Base-by-base conservation (phyloP, 331 rosid species). In the Erythrophleum ivorense region DNA sequence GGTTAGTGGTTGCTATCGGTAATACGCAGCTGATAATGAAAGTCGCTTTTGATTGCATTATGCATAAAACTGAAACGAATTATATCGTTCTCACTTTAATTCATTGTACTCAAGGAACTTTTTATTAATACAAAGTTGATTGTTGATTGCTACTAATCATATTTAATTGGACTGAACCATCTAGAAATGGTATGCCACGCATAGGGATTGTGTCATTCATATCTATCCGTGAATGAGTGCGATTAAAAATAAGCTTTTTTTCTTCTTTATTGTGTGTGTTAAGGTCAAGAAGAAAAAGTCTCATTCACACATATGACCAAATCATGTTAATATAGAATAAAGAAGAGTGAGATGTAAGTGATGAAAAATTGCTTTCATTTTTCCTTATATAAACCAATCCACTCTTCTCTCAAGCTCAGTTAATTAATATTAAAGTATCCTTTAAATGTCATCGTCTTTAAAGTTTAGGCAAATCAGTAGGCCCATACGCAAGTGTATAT, bases 391-490 rank as follows among this genome's bases (percentile, higher is more conserved):
- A 33, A 79, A 76, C 63, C 41, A 75, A 10, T 12, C 43, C 36
- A 12, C 34, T 31, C 13, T 36, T 52, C 52, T 19, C 63, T 70
- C 40, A 10, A 9, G 16, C 36, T 63, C 29, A 33, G 24, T 75
- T 77, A 78, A 79, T 81, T 77, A 54, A 58, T 57, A 52, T 34
- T 55, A 58, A 82, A 73, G 77, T 60, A 31, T 81, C 10, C 57
- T 24, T 59, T 71, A 82, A 81, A 85, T 76, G 72, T 53, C 9
- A 18, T 81, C 71, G 76, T 2, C 78, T 81, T 77, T 81, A 72
- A 81, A 71, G 88, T 49, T 73, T 52, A 85, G 78, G 81, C 82
- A 49, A 33, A 81, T 66, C 1, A 73, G 72, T 69, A n/a, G 78
- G 81, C 8, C 83, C 81, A 43, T 60, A 59, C 75, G 54, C 66